Percentiles rank a stretch among this genome's conserved stretches.
Conservation (phyloP, 345 rosid species). For the Arabidopsis suecica region DNA sequence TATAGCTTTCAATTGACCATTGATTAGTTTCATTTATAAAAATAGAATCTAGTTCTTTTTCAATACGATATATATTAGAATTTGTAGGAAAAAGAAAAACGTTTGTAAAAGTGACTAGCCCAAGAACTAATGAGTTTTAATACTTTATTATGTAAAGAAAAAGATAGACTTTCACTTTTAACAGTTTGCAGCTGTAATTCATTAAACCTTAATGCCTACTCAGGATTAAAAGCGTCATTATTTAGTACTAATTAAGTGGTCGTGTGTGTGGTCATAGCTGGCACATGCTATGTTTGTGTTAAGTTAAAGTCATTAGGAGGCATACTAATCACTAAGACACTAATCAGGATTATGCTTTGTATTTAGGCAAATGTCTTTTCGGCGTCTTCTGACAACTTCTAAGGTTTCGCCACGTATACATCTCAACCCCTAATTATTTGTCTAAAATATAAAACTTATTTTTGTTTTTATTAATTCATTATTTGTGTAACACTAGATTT, state of each 20-base stretch:
- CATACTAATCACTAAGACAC: constrained; percentile 29
- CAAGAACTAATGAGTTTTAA: background rate
- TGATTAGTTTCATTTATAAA: background rate
- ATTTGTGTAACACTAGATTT: constrained; percentile 5
- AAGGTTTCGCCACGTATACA: constrained; percentile 39
- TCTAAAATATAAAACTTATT: background rate
- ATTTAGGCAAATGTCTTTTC: constrained; percentile 39
- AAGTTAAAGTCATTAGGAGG: constrained; percentile 20
- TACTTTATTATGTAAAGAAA: background rate
- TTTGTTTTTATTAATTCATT: background rate
- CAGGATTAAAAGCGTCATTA: constrained; percentile 6
- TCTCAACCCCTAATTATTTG: constrained; percentile 8
- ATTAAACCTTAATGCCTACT: constrained; percentile 2
- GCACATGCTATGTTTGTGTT: constrained; percentile 42
- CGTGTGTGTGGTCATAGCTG: constrained; percentile 38
- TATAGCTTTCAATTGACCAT: constrained; percentile 37
- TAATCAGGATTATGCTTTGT: constrained; percentile 42
- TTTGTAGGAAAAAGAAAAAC: background rate
- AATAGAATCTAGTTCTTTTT: background rate
- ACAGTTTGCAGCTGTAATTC: constrained; percentile 13
- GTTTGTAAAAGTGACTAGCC: background rate
- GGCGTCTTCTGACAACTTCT: constrained; percentile 33
- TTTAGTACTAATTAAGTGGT: constrained; percentile 29
- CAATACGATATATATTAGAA: background rate
- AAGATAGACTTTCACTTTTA: background rate